Percentiles rank a stretch among this genome's conserved stretches.
phyloP scores from a whole-genome alignment of 2,329 filamentous ascomycete genomes.

The Cladosporium cucumerinum region DNA sequence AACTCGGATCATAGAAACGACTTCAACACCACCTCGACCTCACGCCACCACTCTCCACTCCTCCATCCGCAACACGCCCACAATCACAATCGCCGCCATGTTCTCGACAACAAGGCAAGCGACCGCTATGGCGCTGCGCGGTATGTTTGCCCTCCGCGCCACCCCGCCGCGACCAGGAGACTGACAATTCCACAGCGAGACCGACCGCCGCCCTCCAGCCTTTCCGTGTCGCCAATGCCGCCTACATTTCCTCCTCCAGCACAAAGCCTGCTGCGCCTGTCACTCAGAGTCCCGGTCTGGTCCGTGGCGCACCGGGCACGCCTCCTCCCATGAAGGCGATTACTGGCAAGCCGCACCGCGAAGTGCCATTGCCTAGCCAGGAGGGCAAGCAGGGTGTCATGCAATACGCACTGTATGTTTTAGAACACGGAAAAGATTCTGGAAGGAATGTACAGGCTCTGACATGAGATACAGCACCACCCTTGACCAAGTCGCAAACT shows the following conservation, averaged over 20 bases:
- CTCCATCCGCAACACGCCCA: slow-evolving; percentile 11
- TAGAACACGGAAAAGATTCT: not conserved
- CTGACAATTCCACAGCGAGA: slow-evolving; percentile 53
- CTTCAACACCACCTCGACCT: slow-evolving; percentile 15
- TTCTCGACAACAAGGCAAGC: slow-evolving; percentile 50
- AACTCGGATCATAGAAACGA: slow-evolving; percentile 7
- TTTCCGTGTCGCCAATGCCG: slow-evolving; percentile 57
- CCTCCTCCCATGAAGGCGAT: slow-evolving; percentile 49
- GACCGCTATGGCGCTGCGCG: slow-evolving; percentile 54
- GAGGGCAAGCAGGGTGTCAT: slow-evolving; percentile 74
- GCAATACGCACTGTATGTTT: slow-evolving; percentile 80
- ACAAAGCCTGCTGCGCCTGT: slow-evolving; percentile 60
- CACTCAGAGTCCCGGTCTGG: slow-evolving; percentile 50
- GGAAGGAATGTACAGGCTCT: slow-evolving; percentile 15
- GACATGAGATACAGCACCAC: slow-evolving; percentile 57
- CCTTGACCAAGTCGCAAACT: slow-evolving; percentile 76
- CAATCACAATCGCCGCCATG: slow-evolving; percentile 38
- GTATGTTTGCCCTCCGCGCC: slow-evolving; percentile 37
- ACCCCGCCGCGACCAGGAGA: slow-evolving; percentile 17
- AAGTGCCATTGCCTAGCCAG: slow-evolving; percentile 75
- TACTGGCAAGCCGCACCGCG: slow-evolving; percentile 53
- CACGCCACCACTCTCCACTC: slow-evolving; percentile 28
- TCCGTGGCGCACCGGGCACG: slow-evolving; percentile 53
- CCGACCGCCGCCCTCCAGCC: slow-evolving; percentile 62
- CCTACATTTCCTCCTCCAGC: slow-evolving; percentile 63